Evolutionary conservation across 306 rosid genomes (phyloP), one percentile per base, ranked within the genome.

Genomic region (Gleditsia sinensis): DNA sequence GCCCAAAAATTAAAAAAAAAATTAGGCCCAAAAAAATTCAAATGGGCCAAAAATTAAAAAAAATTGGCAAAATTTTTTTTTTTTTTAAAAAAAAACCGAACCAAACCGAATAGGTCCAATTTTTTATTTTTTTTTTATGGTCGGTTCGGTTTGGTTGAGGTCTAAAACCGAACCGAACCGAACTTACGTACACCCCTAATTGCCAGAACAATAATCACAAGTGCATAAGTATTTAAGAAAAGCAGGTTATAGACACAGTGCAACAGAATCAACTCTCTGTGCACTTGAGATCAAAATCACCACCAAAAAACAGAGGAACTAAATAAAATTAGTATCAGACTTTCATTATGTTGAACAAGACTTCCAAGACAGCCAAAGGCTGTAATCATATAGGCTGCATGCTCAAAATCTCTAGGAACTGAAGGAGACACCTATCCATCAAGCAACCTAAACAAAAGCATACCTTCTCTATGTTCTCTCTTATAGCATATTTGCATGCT

Each of bases 381-480:
- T n/a, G n/a, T n/a, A n/a, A n/a, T n/a, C n/a, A n/a, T n/a, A n/a
- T n/a, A n/a, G n/a, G n/a, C 64, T 19, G 75, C 60, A 30, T 9
- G 16, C 74, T 40, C 37, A 59, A 39, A 21, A 65, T 11, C 49
- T 30, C 10, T 20, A 57, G n/a, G n/a, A n/a, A 54, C 39, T 8
- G 40, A 49, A 48, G 9, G 50, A 48, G 23, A 61, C 37, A 49
- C 17, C 37, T 59, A 54, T 20, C 33, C 3, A 55, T 33, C 21
- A 49, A 66, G 27, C 43, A 59, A 59, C 51, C 61, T 12, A 33
- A 39, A 50, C 25, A 63, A 54, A 56, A 64, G 11, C 50, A 5
- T 79, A 82, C 89, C 87, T 85, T 82, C 54, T 85, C 85, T 50
- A 85, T 85, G 75, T 80, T 65, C 55, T 85, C 87, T 82, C 89